These are phyloP conservation scores for Monascus purpureus DNA, from an alignment of 495 filamentous ascomycete species.

Conservation along the genomic window DNA sequence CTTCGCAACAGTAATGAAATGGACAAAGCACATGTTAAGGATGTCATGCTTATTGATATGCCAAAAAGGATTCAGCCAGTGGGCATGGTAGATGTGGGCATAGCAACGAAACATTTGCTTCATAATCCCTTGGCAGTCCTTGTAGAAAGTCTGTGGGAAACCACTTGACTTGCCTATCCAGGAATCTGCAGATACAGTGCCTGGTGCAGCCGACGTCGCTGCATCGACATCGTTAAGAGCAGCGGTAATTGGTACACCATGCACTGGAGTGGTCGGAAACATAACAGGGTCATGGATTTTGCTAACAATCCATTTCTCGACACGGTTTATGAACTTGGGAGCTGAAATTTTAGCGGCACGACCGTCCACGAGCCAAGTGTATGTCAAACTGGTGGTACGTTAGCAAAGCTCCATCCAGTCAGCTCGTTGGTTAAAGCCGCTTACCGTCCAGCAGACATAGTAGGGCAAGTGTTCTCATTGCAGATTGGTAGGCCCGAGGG, in stretches of 20 bases:
- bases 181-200: conserved; percentile 39
- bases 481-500: conserved; percentile 60
- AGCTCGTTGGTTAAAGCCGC: conserved; percentile 17
- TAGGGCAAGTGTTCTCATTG: conserved; percentile 69
- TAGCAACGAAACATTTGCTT: conserved; percentile 97
- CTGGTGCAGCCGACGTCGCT: conserved; percentile 22
- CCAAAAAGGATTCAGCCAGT: conserved; percentile 72
- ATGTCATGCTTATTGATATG: conserved; percentile 71
- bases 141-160: conserved; percentile 74
- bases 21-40: conserved; percentile 89
- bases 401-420: conserved; percentile 5
- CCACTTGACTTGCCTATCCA: conserved; percentile 83
- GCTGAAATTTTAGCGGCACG: conserved; percentile 54
- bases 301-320: conserved; percentile 86
- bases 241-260: conserved; percentile 38
- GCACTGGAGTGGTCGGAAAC: conserved; percentile 67
- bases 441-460: conserved; percentile 84
- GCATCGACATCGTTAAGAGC: conserved; percentile 45
- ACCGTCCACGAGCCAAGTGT: conserved; percentile 62
- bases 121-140: conserved; percentile 81
- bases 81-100: conserved; percentile 76
- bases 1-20: conserved; percentile 80
- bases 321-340: conserved; percentile 76
- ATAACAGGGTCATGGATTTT: conserved; percentile 78
- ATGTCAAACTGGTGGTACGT: conserved; percentile 51